A percentile compares a stretch with the other conserved stretches of the same genome.
Conservation (phyloP, 1,284 basidiomycete genomes). For the Moesziomyces parantarcticus region DNA sequence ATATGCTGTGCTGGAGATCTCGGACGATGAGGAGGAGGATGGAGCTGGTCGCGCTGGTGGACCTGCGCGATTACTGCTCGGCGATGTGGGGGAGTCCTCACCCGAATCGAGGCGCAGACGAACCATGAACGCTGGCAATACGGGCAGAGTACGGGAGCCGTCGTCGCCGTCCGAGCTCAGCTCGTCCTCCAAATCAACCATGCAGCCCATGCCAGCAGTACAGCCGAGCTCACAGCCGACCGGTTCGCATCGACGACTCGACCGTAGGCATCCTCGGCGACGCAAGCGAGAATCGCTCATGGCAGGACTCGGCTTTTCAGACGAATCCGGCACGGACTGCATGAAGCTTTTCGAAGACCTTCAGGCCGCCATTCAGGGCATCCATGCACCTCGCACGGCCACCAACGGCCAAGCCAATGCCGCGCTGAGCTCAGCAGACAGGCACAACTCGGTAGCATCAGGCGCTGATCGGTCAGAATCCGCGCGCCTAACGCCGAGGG, state of each 20-base stretch:
- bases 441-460: background rate
- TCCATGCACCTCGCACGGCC: constrained; percentile 17
- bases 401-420: constrained; percentile 7
- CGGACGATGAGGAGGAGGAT: constrained; percentile 29
- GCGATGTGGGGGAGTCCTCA: constrained; percentile 33
- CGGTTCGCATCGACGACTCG: constrained; percentile 14
- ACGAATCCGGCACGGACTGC: constrained; percentile 25
- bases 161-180: constrained; percentile 14
- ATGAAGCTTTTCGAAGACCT: constrained; percentile 47
- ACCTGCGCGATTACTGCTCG: constrained; percentile 27
- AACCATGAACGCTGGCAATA: constrained; percentile 38
- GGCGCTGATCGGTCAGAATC: background rate
- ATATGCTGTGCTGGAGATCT: constrained; percentile 11
- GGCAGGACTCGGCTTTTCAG: constrained; percentile 33
- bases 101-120: constrained; percentile 39
- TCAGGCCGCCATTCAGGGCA: constrained; percentile 37
- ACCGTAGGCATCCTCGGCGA: constrained; percentile 31
- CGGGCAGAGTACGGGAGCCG: constrained; percentile 25
- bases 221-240: constrained; percentile 11
- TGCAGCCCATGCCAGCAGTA: background rate
- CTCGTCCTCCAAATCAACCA: background rate
- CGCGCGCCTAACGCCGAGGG: constrained; percentile 21
- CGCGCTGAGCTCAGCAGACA: background rate
- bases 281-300: constrained; percentile 44
- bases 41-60: background rate